These are phyloP conservation scores for Stagonosporopsis vannaccii DNA, from an alignment of 2,329 filamentous ascomycete species.

Conservation along the genomic window DNA sequence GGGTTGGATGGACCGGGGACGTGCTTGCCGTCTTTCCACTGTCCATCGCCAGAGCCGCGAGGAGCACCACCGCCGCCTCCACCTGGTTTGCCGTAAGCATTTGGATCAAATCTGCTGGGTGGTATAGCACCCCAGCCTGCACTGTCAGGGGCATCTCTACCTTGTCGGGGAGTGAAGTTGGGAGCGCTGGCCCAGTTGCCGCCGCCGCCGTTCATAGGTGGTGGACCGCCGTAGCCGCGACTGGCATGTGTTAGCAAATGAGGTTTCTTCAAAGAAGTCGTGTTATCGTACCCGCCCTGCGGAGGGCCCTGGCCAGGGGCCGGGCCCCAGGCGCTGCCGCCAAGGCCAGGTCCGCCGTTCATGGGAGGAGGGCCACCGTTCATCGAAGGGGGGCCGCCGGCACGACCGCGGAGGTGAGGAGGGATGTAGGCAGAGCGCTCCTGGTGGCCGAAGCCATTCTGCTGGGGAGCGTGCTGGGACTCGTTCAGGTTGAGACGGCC, in stretches of 20 bases:
- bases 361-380: slow-evolving; percentile 53
- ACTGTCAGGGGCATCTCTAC: slow-evolving; percentile 41
- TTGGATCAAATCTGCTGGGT: slow-evolving; percentile 65
- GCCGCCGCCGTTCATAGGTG: slow-evolving; percentile 60
- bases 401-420: slow-evolving; percentile 73
- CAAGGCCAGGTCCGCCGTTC: slow-evolving; percentile 63
- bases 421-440: slow-evolving; percentile 81
- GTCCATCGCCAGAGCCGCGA: slow-evolving; percentile 90
- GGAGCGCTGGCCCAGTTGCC: slow-evolving; percentile 65
- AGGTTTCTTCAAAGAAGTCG: background rate
- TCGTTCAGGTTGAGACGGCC: slow-evolving; percentile 74
- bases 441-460: slow-evolving; percentile 57
- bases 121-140: slow-evolving; percentile 51
- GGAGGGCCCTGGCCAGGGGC: slow-evolving; percentile 26
- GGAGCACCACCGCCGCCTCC: slow-evolving; percentile 63
- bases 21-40: slow-evolving; percentile 98
- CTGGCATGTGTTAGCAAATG: slow-evolving; percentile 32
- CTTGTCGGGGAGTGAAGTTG: slow-evolving; percentile 61
- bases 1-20: slow-evolving; percentile 86
- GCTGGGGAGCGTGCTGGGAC: slow-evolving; percentile 63
- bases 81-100: slow-evolving; percentile 66
- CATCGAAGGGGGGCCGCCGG: slow-evolving; percentile 45
- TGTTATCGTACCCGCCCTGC: slow-evolving; percentile 33
- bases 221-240: slow-evolving; percentile 43
- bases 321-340: slow-evolving; percentile 68